A percentile compares a stretch with the other conserved stretches of the same genome.
Evolutionary conservation across 768 basidiomycete genomes (phyloP).

Genomic region (Astraeus odoratus): DNA sequence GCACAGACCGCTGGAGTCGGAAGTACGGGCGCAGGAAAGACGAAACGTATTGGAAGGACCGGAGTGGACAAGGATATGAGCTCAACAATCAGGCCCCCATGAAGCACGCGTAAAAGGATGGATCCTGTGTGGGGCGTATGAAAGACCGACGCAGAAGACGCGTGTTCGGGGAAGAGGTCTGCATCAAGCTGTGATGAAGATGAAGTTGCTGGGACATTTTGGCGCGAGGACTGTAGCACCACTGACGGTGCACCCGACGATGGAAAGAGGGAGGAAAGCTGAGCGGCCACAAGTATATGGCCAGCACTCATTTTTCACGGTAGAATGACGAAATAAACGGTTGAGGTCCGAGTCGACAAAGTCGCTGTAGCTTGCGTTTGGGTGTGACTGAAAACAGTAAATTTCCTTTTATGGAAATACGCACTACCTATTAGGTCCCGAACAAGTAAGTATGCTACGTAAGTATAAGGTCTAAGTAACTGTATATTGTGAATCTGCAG

Average conservation of each 20-base stretch:
- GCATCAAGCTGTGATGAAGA: constrained; percentile 29
- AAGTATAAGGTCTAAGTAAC: too few species aligned
- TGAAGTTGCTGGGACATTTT: constrained; percentile 43
- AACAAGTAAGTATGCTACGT: too few species aligned
- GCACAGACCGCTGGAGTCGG: constrained; percentile 60
- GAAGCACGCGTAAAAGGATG: constrained; percentile 67
- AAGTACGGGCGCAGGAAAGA: constrained; percentile 66
- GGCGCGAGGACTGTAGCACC: constrained; percentile 53
- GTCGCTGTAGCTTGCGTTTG: too few species aligned
- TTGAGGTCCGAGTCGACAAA: too few species aligned
- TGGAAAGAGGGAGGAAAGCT: constrained; percentile 59
- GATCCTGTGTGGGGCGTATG: constrained; percentile 53
- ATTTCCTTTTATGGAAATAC: too few species aligned
- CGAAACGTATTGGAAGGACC: constrained; percentile 63
- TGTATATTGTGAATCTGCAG: too few species aligned
- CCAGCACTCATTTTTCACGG: constrained; percentile 18
- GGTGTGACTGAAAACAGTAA: too few species aligned
- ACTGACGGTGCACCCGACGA: constrained; percentile 43
- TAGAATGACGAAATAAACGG: background rate
- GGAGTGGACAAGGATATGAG: constrained; percentile 65
- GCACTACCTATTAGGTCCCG: too few species aligned
- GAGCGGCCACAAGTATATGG: constrained; percentile 44
- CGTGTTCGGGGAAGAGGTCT: constrained; percentile 62
- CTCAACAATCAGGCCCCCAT: constrained; percentile 68
- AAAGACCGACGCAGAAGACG: constrained; percentile 53